phyloP scores from a whole-genome alignment of 2,329 filamentous ascomycete genomes.

The Aspergillus sclerotialis region DNA sequence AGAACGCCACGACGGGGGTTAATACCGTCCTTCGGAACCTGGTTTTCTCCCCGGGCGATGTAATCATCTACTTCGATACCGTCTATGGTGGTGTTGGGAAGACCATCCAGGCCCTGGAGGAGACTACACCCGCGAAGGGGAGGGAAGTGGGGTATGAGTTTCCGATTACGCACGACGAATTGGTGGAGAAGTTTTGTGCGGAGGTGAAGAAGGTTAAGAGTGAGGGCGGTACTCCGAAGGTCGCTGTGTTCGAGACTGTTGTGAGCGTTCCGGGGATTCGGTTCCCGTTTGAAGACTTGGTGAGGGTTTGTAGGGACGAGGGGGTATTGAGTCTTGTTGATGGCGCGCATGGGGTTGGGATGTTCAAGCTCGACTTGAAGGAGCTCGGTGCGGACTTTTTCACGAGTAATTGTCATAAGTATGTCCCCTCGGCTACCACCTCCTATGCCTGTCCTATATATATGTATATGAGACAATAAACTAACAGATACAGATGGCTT shows the following conservation, averaged over 20 bases:
- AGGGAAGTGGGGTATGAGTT: constrained; percentile 57
- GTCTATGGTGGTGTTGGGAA: constrained; percentile 74
- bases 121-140: constrained; percentile 49
- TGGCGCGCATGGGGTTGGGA: constrained; percentile 70
- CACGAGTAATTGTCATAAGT: constrained; percentile 77
- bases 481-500: constrained; percentile 60
- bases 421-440: constrained; percentile 8
- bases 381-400: constrained; percentile 94
- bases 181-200: constrained; percentile 55
- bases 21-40: constrained; percentile 77
- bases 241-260: constrained; percentile 75
- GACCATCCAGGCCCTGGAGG: constrained; percentile 63
- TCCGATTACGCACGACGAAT: constrained; percentile 62
- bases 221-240: constrained; percentile 55
- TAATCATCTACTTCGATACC: constrained; percentile 68
- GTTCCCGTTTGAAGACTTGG: constrained; percentile 69
- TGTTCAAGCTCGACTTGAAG: no score
- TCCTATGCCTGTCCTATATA: no score
- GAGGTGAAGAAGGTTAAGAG: constrained; percentile 50
- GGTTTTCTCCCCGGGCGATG: constrained; percentile 61
- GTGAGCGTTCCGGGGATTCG: constrained; percentile 70
- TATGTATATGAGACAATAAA: constrained; percentile 5
- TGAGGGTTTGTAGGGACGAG: constrained; percentile 56
- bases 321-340: constrained; percentile 70
- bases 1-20: constrained; percentile 65